phyloP scores from a whole-genome alignment of 108 stramenopile species.

The Nitzschia sp. region DNA sequence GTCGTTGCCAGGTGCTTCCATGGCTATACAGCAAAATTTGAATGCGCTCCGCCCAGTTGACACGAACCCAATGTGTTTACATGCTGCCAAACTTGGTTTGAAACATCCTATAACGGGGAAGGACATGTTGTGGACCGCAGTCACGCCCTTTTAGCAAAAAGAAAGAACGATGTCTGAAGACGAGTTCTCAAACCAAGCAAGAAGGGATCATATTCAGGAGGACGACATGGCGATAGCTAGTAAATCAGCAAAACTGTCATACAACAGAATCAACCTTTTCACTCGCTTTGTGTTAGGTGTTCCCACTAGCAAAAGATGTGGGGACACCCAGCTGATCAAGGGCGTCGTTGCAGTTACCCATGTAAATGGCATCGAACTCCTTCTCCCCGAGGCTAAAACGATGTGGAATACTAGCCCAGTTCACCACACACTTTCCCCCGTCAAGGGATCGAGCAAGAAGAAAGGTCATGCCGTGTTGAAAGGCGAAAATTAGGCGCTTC shows the following conservation, averaged over 20 bases:
- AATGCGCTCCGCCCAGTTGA: constrained; percentile 33
- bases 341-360: constrained; percentile 47
- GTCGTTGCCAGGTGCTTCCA: background rate
- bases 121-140: constrained; percentile 42
- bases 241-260: background rate
- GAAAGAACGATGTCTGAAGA: background rate
- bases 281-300: too few species aligned
- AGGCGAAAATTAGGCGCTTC: constrained; percentile 55
- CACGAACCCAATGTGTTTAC: constrained; percentile 64
- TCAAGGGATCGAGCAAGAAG: constrained; percentile 40
- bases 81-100: constrained; percentile 59
- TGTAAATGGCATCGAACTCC: constrained; percentile 47
- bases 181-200: background rate
- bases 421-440: constrained; percentile 32
- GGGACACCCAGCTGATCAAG: constrained; percentile 55
- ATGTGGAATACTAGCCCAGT: constrained; percentile 62
- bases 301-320: background rate
- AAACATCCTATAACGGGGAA: constrained; percentile 72
- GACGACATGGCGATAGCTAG: too few species aligned
- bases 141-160: constrained; percentile 52
- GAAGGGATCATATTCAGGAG: background rate
- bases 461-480: constrained; percentile 45
- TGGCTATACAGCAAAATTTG: constrained; percentile 6
- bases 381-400: constrained; percentile 41
- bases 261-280: too few species aligned